A percentile compares a stretch with the other conserved stretches of the same genome.
These are phyloP conservation scores for Coemansia sp. DNA, from an alignment of 192 early-diverging fungal species.

Conservation along the genomic window DNA sequence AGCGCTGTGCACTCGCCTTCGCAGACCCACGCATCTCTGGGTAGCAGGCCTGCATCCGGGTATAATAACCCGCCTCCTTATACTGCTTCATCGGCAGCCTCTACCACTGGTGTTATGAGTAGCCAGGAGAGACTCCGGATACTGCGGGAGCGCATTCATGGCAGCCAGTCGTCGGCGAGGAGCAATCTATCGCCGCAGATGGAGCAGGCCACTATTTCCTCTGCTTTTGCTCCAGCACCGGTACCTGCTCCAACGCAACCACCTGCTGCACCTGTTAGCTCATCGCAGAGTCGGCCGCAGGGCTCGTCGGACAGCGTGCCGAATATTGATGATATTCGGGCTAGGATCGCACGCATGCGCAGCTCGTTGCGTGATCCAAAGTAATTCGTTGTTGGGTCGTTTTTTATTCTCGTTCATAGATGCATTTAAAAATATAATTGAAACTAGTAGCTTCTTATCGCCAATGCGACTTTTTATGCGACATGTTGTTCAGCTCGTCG, in stretches of 20 bases:
- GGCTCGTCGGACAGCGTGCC: constrained; percentile 9
- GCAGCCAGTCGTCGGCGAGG: not conserved
- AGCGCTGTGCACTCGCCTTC: constrained; percentile 18
- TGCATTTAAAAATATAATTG: not conserved
- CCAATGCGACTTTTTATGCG: too few species aligned
- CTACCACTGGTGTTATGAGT: constrained; percentile 1
- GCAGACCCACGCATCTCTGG: constrained; percentile 7
- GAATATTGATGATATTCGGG: constrained; percentile 31
- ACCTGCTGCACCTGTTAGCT: not conserved
- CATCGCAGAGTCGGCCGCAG: not conserved
- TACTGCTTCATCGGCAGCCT: not conserved
- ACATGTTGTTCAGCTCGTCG: too few species aligned
- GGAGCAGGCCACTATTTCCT: constrained; percentile 7
- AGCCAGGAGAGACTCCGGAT: constrained; percentile 26
- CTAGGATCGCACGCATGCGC: constrained; percentile 34
- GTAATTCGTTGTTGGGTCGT: not conserved
- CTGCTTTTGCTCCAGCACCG: constrained; percentile 3
- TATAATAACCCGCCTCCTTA: not conserved
- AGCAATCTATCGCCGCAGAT: constrained; percentile 3
- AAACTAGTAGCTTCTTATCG: too few species aligned
- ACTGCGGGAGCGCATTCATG: constrained; percentile 39
- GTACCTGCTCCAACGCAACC: not conserved
- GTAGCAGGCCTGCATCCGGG: not conserved
- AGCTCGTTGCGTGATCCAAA: constrained; percentile 29
- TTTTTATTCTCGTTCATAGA: not conserved